Conservation (phyloP, 257 asterid genomes). For the Solanum etuberosum region DNA sequence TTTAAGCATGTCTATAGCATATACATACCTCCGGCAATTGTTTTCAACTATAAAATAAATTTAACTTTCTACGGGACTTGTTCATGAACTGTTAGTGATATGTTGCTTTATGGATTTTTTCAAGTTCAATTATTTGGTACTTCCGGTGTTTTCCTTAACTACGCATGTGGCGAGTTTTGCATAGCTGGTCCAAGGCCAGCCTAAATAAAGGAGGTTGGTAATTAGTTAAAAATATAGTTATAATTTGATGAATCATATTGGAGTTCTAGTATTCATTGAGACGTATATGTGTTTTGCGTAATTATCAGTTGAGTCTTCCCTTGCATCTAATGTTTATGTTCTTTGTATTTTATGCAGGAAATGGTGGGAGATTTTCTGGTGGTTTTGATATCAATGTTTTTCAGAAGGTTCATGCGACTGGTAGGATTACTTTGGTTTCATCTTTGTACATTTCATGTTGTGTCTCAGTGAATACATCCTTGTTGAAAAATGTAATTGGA, state of each 20-base stretch:
- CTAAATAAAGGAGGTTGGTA: neutral
- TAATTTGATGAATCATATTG: neutral
- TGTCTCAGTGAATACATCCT: neutral
- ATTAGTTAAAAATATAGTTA: neutral
- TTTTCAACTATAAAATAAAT: neutral
- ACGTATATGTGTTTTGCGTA: neutral
- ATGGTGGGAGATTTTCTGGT: constrained; percentile 72
- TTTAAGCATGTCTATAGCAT: neutral
- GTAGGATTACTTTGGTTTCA: constrained; percentile 19
- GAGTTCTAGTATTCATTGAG: neutral
- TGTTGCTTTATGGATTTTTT: neutral
- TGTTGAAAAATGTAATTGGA: constrained; percentile 1
- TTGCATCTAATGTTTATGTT: neutral
- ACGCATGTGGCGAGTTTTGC: neutral
- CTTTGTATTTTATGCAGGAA: constrained; percentile 37
- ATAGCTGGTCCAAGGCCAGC: neutral
- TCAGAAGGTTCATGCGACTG: constrained; percentile 52
- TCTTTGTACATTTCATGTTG: neutral
- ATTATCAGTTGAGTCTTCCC: neutral
- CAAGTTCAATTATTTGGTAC: neutral
- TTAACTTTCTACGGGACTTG: neutral
- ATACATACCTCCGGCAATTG: neutral
- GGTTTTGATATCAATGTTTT: constrained; percentile 95
- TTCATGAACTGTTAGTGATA: neutral
- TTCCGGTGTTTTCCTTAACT: neutral